phyloP scores from a whole-genome alignment of 2,329 filamentous ascomycete genomes.

The Pseudocercospora eumusae region DNA sequence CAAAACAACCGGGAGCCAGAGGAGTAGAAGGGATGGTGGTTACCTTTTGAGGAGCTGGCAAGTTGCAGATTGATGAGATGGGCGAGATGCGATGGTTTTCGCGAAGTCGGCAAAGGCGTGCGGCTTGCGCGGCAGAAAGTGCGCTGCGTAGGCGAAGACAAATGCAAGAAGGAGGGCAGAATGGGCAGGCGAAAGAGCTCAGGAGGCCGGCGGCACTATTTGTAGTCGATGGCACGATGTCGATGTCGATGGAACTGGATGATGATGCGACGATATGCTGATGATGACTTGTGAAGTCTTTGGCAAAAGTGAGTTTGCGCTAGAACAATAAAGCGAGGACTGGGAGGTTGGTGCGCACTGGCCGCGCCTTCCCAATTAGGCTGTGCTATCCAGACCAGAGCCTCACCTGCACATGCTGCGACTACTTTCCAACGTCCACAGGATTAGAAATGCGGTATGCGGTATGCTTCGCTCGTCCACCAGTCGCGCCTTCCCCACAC shows the following conservation, averaged over 20 bases:
- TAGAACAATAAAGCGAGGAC: too few species aligned
- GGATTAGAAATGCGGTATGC: neutral
- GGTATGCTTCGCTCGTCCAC: neutral
- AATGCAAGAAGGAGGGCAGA: neutral
- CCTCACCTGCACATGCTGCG: neutral
- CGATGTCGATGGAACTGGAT: constrained; percentile 1
- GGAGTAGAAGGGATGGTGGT: constrained; percentile 1
- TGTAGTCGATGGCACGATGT: neutral
- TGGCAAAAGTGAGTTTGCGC: neutral
- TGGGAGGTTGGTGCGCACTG: neutral
- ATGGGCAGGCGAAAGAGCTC: neutral
- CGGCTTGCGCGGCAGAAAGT: constrained; percentile 4
- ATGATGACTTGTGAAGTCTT: neutral
- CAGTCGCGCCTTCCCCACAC: neutral
- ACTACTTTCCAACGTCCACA: too few species aligned
- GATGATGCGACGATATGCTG: constrained; percentile 1
- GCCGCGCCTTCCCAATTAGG: neutral
- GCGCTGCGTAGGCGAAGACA: neutral
- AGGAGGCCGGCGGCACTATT: neutral
- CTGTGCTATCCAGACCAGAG: neutral
- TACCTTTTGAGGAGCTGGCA: constrained; percentile 9
- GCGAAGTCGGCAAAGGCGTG: constrained; percentile 4
- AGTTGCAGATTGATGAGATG: neutral
- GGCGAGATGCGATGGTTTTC: neutral
- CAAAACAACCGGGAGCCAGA: neutral